A percentile compares a stretch with the other conserved stretches of the same genome.
Conservation (phyloP, 2,329 filamentous ascomycete genomes). For the Stachybotrys chlorohalonatus region DNA sequence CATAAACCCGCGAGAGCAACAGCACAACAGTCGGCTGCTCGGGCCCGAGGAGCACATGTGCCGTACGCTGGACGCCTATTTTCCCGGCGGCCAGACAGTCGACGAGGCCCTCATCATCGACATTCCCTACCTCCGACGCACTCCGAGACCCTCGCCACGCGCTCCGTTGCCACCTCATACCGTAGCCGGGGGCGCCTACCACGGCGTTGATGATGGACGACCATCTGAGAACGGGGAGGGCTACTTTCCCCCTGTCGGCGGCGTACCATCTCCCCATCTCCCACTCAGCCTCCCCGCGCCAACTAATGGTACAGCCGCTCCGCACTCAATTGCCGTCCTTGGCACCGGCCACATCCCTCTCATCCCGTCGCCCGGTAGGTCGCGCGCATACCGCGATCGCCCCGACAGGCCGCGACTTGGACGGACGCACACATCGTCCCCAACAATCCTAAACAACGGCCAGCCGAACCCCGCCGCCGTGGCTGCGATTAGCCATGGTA, state of each 20-base stretch:
- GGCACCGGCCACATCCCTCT: slow-evolving; percentile 71
- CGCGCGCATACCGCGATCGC: slow-evolving; percentile 47
- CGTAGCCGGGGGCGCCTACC: slow-evolving; percentile 38
- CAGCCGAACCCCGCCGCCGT: slow-evolving; percentile 27
- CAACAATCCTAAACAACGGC: slow-evolving; percentile 52
- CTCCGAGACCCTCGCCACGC: slow-evolving; percentile 72
- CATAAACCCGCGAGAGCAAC: slow-evolving; percentile 61
- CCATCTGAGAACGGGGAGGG: slow-evolving; percentile 64
- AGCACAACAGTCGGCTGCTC: slow-evolving; percentile 56
- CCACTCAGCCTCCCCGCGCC: slow-evolving; percentile 28
- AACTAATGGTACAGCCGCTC: slow-evolving; percentile 26
- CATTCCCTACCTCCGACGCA: slow-evolving; percentile 58
- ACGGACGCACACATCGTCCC: slow-evolving; percentile 73
- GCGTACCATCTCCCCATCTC: slow-evolving; percentile 29
- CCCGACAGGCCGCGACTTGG: slow-evolving; percentile 51
- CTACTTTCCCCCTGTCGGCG: slow-evolving; percentile 68
- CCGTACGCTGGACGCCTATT: slow-evolving; percentile 71
- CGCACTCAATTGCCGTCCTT: slow-evolving; percentile 71
- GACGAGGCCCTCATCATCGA: slow-evolving; percentile 90
- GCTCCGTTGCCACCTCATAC: slow-evolving; percentile 25
- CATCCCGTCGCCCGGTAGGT: slow-evolving; percentile 72
- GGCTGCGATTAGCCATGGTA: slow-evolving; percentile 24
- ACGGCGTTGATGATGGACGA: slow-evolving; percentile 52
- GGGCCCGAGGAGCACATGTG: slow-evolving; percentile 81
- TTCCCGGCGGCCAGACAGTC: slow-evolving; percentile 75